Percentiles rank a stretch among this genome's conserved stretches.
Conservation (phyloP, 75 land plant species). For the Cupressus sempervirens region DNA sequence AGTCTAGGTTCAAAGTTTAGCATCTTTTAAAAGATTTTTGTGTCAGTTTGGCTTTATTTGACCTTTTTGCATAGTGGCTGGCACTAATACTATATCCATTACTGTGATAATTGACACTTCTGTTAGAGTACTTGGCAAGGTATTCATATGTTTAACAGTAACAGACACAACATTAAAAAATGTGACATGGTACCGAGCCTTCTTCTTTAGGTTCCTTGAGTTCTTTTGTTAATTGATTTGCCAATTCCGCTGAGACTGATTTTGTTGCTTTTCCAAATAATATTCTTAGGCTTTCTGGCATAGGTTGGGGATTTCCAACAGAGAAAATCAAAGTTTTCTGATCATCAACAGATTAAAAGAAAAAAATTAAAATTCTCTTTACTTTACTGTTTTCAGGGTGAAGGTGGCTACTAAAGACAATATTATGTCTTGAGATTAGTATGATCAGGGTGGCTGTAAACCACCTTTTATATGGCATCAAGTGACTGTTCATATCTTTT, state of each 20-base stretch:
- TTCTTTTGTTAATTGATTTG: neutral
- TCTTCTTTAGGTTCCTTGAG: neutral
- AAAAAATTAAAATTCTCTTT: too few relatives aligned
- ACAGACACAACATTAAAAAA: neutral
- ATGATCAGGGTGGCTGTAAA: too few relatives aligned
- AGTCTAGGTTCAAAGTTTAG: neutral
- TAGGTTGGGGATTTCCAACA: too few relatives aligned
- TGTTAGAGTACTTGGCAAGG: neutral
- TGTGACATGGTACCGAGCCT: neutral
- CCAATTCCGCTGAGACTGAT: neutral
- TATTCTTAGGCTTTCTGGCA: neutral
- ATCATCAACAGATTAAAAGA: too few relatives aligned
- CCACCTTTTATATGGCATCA: too few relatives aligned
- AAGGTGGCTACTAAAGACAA: too few relatives aligned
- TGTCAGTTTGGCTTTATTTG: neutral
- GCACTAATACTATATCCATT: neutral
- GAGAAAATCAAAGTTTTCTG: too few relatives aligned
- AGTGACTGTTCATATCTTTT: too few relatives aligned
- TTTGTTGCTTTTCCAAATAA: neutral
- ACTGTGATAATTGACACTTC: neutral
- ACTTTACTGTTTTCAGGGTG: too few relatives aligned
- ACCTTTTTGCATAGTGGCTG: neutral
- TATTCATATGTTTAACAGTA: neutral
- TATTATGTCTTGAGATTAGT: too few relatives aligned
- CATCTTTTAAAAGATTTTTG: neutral